Evolutionary conservation across 345 rosid genomes (phyloP).

Genomic region (Lepidium africanum): DNA sequence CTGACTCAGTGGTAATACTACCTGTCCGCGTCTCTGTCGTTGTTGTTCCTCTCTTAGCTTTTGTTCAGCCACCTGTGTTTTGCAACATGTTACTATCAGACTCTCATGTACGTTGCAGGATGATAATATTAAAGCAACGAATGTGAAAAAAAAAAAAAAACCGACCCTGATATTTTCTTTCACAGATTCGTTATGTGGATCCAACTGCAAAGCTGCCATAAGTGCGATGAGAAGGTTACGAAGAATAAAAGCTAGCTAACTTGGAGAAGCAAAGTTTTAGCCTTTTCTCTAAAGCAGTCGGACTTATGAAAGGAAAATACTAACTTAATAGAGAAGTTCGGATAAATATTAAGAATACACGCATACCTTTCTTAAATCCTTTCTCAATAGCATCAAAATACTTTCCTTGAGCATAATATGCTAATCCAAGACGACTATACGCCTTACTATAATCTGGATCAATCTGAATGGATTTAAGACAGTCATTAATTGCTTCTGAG

Average conservation of each 20-base stretch:
- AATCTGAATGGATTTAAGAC: slow-evolving; percentile 69
- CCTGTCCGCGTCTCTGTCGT: slow-evolving; percentile 45
- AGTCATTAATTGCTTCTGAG: slow-evolving; percentile 63
- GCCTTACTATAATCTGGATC: slow-evolving; percentile 82
- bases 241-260: slow-evolving; percentile 1
- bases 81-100: slow-evolving; percentile 1
- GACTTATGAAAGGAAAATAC: background rate
- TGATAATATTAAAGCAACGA: background rate
- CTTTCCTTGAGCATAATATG: slow-evolving; percentile 70
- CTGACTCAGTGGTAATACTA: slow-evolving; percentile 8
- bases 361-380: slow-evolving; percentile 80
- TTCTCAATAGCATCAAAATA: slow-evolving; percentile 71
- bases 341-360: background rate
- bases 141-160: background rate
- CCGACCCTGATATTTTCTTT: slow-evolving; percentile 75
- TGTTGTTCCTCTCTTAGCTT: slow-evolving; percentile 57
- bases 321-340: background rate
- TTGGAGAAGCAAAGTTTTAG: background rate
- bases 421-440: slow-evolving; percentile 83
- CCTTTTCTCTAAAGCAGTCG: background rate
- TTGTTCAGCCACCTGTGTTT: slow-evolving; percentile 57
- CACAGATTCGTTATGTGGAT: slow-evolving; percentile 63
- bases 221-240: slow-evolving; percentile 6
- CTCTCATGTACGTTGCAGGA: background rate
- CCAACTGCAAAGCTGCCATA: slow-evolving; percentile 66